Evolutionary conservation across 2,329 filamentous ascomycete species (phyloP).

Genomic region (Neobulgaria alba): DNA sequence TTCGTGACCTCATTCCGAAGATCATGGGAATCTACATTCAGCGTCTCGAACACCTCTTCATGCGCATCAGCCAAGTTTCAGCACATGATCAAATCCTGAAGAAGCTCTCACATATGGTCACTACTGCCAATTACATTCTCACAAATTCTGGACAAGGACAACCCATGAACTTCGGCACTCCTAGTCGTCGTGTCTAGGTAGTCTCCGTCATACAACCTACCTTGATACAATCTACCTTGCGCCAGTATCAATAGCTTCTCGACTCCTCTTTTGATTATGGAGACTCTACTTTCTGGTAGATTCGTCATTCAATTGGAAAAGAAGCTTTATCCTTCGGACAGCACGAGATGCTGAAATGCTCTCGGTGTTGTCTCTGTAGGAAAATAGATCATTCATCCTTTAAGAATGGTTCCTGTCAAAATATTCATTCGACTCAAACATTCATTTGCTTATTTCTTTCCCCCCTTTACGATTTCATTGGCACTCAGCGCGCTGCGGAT

Average conservation of each 20-base stretch:
- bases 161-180: too few relatives aligned
- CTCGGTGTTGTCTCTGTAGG: constrained; percentile 15
- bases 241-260: constrained; percentile 6
- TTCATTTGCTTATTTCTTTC: background rate
- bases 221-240: too few relatives aligned
- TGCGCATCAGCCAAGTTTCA: constrained; percentile 40
- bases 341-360: constrained; percentile 27
- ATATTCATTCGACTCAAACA: constrained; percentile 9
- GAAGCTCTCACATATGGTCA: constrained; percentile 38
- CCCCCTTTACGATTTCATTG: too few relatives aligned
- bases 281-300: constrained; percentile 17
- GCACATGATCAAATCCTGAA: constrained; percentile 40
- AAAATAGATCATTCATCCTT: constrained; percentile 6
- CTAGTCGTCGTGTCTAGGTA: too few relatives aligned
- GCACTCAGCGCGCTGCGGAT: too few relatives aligned
- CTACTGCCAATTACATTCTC: constrained; percentile 24
- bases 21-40: constrained; percentile 47
- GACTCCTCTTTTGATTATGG: constrained; percentile 14
- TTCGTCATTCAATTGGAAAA: constrained; percentile 15
- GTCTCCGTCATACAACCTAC: too few relatives aligned
- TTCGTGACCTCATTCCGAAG: constrained; percentile 46
- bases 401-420: constrained; percentile 7
- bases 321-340: background rate
- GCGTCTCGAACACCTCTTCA: constrained; percentile 44
- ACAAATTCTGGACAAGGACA: background rate